phyloP scores from a whole-genome alignment of 345 rosid genomes.

The Populus simonii region DNA sequence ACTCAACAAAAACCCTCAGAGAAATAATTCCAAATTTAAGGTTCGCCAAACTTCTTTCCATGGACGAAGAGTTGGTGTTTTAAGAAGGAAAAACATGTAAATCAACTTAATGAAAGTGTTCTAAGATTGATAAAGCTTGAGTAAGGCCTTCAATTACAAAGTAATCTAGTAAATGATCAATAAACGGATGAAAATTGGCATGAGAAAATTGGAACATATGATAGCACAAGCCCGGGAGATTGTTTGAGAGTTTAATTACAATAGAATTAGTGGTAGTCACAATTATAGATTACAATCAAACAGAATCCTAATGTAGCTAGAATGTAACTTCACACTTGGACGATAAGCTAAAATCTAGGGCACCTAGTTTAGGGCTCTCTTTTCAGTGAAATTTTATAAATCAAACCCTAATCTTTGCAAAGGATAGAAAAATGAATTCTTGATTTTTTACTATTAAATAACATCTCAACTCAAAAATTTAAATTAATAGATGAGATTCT shows the following conservation, averaged over 20 bases:
- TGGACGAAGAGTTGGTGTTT: not conserved
- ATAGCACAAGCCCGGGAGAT: not conserved
- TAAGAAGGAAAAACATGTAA: not conserved
- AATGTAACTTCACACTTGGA: too few species aligned
- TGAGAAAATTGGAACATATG: not conserved
- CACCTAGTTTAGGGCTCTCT: too few species aligned
- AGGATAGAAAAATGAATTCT: too few species aligned
- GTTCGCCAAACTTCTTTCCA: not conserved
- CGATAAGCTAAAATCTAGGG: too few species aligned
- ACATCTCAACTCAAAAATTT: too few species aligned
- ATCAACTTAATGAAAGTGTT: not conserved
- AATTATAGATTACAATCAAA: too few species aligned
- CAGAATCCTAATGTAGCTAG: too few species aligned
- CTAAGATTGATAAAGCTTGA: not conserved
- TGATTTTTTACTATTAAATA: not conserved
- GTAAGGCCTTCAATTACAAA: not conserved
- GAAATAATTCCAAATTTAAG: not conserved
- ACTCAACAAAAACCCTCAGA: not conserved
- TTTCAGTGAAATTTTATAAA: too few species aligned
- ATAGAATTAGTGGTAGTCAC: too few species aligned
- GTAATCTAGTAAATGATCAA: not conserved
- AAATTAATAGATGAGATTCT: rapidly evolving
- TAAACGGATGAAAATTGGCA: not conserved
- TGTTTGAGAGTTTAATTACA: not conserved
- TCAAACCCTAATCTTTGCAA: too few species aligned